phyloP scores from a whole-genome alignment of 140 eudicot genomes.

The Cichorium intybus region DNA sequence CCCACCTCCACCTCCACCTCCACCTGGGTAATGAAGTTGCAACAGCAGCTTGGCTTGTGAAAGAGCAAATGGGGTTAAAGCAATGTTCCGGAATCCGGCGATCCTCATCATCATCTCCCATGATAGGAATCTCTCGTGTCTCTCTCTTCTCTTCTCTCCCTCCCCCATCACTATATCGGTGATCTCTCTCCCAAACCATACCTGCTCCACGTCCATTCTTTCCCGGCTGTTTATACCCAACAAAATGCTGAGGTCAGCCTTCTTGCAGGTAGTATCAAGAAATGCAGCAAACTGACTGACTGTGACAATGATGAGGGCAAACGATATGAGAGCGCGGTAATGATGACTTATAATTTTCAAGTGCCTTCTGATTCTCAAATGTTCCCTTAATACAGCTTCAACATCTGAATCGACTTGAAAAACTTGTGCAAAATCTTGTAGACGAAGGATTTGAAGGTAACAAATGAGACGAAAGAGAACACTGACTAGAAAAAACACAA shows the following conservation, averaged over 20 bases:
- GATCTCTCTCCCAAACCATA: slow-evolving; percentile 85
- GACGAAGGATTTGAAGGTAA: slow-evolving; percentile 87
- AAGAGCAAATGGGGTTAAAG: slow-evolving; percentile 66
- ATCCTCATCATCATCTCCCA: slow-evolving; percentile 79
- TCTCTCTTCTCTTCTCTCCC: slow-evolving; percentile 49
- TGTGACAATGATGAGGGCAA: slow-evolving; percentile 64
- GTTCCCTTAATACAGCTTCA: slow-evolving; percentile 71
- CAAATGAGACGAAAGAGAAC: slow-evolving; percentile 91
- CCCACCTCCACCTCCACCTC: no score
- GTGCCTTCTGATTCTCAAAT: slow-evolving; percentile 82
- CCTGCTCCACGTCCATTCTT: slow-evolving; percentile 62
- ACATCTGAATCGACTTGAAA: slow-evolving; percentile 83
- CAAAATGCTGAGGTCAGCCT: slow-evolving; percentile 54
- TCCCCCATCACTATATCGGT: slow-evolving; percentile 53
- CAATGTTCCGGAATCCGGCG: slow-evolving; percentile 48
- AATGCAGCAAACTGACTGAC: slow-evolving; percentile 71
- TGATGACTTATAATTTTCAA: slow-evolving; percentile 85
- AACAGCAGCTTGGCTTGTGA: slow-evolving; percentile 79
- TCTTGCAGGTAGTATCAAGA: slow-evolving; percentile 59
- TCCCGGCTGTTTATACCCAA: slow-evolving; percentile 58
- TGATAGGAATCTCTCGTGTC: slow-evolving; percentile 64
- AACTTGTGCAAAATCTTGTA: slow-evolving; percentile 79
- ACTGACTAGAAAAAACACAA: slow-evolving; percentile 86
- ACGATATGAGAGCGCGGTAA: slow-evolving; percentile 63
- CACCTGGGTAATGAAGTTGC: slow-evolving; percentile 88